A percentile compares a stretch with the other conserved stretches of the same genome.
Conservation (phyloP, 148 eudicot species). For the Nepenthes mirabilis region DNA sequence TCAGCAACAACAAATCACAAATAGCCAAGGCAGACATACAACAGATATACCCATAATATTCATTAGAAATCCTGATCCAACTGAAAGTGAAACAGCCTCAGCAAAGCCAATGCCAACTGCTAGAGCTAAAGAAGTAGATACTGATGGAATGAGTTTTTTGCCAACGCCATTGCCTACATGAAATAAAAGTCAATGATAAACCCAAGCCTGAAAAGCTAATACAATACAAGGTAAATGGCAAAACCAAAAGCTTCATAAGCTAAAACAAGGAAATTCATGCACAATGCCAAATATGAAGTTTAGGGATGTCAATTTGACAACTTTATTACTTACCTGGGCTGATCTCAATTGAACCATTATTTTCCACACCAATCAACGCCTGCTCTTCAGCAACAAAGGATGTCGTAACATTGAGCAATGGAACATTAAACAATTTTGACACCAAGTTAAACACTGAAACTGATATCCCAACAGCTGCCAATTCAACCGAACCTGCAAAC, state of each 20-base stretch:
- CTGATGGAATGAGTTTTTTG: conserved; percentile 64
- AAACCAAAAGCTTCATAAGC: neutral
- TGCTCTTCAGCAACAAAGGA: conserved; percentile 97
- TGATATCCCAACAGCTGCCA: conserved; percentile 96
- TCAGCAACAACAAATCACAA: conserved; percentile 5
- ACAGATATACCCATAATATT: conserved; percentile 82
- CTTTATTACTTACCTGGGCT: conserved; percentile 31
- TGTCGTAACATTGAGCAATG: conserved; percentile 87
- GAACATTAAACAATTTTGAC: conserved; percentile 85
- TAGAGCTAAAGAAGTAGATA: conserved; percentile 61
- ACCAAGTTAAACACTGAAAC: conserved; percentile 76
- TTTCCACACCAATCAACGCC: conserved; percentile 28
- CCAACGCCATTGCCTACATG: conserved; percentile 11
- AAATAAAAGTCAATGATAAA: conserved; percentile 5
- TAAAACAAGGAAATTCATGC: neutral
- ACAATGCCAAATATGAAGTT: neutral
- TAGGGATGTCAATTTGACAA: neutral
- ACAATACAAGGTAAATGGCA: neutral
- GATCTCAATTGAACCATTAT: conserved; percentile 14
- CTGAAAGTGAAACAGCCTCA: conserved; percentile 73
- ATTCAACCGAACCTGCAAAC: conserved; percentile 63
- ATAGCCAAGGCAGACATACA: conserved; percentile 57
- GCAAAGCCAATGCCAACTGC: conserved; percentile 70
- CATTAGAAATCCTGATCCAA: conserved; percentile 71
- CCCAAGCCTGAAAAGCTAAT: neutral